These are phyloP conservation scores for Pseudopithomyces chartarum DNA, from an alignment of 2,329 filamentous ascomycete genomes.

Conservation along the genomic window DNA sequence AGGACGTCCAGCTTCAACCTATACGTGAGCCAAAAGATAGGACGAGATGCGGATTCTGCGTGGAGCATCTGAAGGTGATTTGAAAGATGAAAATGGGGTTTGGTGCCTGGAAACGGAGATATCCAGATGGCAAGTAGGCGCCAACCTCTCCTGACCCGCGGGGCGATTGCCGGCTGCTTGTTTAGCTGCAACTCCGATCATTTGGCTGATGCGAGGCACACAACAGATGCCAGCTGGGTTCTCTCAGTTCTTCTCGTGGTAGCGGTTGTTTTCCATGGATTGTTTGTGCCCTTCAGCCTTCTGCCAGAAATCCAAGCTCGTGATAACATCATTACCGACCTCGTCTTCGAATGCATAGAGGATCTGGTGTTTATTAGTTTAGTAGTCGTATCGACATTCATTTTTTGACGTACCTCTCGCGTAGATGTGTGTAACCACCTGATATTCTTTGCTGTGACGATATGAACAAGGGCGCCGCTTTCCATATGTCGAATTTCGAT, in stretches of 20 bases:
- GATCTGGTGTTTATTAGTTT: conserved; percentile 65
- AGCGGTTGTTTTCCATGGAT: conserved; percentile 30
- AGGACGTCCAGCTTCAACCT: conserved; percentile 1
- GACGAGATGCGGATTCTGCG: background rate
- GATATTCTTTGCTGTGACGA: conserved; percentile 95
- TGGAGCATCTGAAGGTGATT: background rate
- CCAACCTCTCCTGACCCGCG: background rate
- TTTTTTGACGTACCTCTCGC: conserved; percentile 72
- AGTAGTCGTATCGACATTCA: too few relatives aligned
- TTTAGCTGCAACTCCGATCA: background rate
- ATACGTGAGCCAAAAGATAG: background rate
- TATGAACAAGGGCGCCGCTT: conserved; percentile 86
- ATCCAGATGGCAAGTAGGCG: background rate
- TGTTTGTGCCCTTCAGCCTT: conserved; percentile 33
- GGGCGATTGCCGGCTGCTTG: background rate
- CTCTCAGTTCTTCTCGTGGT: conserved; percentile 32
- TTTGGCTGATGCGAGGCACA: background rate
- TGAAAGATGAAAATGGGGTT: background rate
- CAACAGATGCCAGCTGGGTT: background rate
- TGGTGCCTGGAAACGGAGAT: background rate
- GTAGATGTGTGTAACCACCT: conserved; percentile 97
- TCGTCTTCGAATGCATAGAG: conserved; percentile 98
- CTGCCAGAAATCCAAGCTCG: conserved; percentile 92
- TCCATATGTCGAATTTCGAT: conserved; percentile 97
- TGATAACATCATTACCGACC: conserved; percentile 87